Base-by-base conservation (phyloP, 768 basidiomycete genomes). In the Hericium rajendrae region DNA sequence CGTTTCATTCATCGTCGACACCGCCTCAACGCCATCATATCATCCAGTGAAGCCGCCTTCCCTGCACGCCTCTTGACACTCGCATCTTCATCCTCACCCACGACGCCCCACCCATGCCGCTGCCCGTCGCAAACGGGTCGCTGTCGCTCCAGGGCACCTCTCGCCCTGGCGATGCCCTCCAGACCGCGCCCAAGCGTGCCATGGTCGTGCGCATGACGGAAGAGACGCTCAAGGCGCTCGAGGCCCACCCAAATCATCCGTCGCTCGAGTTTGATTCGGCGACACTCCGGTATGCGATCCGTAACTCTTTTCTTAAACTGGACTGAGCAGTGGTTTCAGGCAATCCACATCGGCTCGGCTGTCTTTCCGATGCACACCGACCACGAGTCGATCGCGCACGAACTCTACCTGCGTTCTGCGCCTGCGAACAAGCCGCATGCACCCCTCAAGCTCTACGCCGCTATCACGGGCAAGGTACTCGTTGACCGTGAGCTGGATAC, bases 151-250 rank as follows among this genome's bases (percentile, higher is more conserved):
- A 83, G 46, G 80, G 82, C 37, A 75, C 77, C 63, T 74, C 81
- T 1, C 72, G 73, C 49, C 80, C 80, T 38, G 82, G 79, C 48
- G 83, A 79, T 59, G 72, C 78, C 0, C 66, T 77, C 38, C 79
- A 81, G 38, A 76, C 84, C 3, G 81, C 78, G 58, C 82, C 82
- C 12, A 88, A 87, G 73, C 77, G 78, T 24, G 88, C 88, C 51
- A 83, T 89, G 81, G 73, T 91, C 52, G 78, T 91, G 41, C 83
- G 86, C 57, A 76, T 91, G 78, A 82, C 88, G 4, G 76, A 79
- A 38, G 85, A 88, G 68, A 82, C 85, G 0, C 74, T 90, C 59
- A 82, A 87, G 56, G 84, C 84, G 1, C 78, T 90, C 46, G 78
- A 83, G 46, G 71, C 76, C 0, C 69, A 68, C 28, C 74, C 74